A percentile compares a stretch with the other conserved stretches of the same genome.
These are phyloP conservation scores for Neolentinus lepideus DNA, from an alignment of 1,284 basidiomycete genomes.

Conservation along the genomic window DNA sequence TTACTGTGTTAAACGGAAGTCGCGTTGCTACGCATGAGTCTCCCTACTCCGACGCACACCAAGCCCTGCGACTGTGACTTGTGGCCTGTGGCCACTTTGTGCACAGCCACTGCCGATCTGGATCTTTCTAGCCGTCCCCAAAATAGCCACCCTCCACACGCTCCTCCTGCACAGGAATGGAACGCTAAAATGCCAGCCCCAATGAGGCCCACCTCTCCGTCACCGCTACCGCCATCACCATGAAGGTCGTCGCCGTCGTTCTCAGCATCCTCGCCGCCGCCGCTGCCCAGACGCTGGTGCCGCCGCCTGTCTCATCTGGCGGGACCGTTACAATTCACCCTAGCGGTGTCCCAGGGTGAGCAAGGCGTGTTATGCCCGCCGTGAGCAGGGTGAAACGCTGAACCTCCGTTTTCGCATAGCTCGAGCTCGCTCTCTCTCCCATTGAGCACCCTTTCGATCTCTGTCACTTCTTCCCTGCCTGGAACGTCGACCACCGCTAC, in stretches of 20 bases:
- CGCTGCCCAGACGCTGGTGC: background rate
- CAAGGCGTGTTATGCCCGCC: constrained; percentile 59
- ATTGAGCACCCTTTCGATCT: background rate
- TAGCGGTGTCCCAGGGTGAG: constrained; percentile 21
- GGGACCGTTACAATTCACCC: background rate
- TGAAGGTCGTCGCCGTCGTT: background rate
- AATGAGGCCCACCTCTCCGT: too few relatives aligned
- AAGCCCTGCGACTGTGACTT: too few relatives aligned
- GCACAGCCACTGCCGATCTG: too few relatives aligned
- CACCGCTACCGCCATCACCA: too few relatives aligned
- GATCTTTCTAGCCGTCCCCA: too few relatives aligned
- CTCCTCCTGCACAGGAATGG: too few relatives aligned
- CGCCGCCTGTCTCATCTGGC: background rate
- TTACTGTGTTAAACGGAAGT: too few relatives aligned
- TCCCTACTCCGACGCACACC: too few relatives aligned
- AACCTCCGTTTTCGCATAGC: constrained; percentile 57
- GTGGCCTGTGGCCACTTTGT: too few relatives aligned
- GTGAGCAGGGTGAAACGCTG: constrained; percentile 69
- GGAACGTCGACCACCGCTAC: background rate
- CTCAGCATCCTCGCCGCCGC: background rate
- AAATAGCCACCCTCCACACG: too few relatives aligned
- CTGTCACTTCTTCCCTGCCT: background rate
- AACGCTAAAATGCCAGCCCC: too few relatives aligned
- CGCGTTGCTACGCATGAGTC: too few relatives aligned
- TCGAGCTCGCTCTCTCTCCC: background rate